These are phyloP conservation scores for Cyclotella cryptica DNA, from an alignment of 108 stramenopile species.

Conservation along the genomic window DNA sequence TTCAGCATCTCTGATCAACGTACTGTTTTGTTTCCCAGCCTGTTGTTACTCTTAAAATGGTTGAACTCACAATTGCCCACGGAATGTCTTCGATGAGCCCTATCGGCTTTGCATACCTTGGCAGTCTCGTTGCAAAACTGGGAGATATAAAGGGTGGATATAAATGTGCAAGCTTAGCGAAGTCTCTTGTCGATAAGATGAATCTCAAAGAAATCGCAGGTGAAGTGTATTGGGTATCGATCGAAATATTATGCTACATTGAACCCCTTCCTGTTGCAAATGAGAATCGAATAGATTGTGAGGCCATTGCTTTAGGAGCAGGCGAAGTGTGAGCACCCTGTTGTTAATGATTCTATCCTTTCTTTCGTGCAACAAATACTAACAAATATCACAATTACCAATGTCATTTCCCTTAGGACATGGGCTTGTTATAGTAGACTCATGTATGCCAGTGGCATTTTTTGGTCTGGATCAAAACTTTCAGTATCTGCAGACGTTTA, in stretches of 20 bases:
- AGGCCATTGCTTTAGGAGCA: background rate
- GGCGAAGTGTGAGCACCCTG: background rate
- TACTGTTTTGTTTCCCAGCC: background rate
- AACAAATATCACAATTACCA: background rate
- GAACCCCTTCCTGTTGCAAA: slow-evolving; percentile 9
- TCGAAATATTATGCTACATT: background rate
- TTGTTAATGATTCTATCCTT: too few species aligned
- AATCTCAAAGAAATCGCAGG: background rate
- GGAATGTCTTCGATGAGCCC: slow-evolving; percentile 17
- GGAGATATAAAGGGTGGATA: slow-evolving; percentile 9
- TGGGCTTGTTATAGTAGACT: too few species aligned
- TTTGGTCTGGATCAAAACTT: too few species aligned
- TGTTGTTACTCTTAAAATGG: background rate
- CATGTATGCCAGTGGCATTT: too few species aligned
- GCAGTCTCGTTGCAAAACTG: background rate
- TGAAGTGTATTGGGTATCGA: background rate
- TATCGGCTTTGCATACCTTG: slow-evolving; percentile 13
- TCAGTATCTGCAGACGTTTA: too few species aligned
- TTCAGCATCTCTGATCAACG: too few species aligned
- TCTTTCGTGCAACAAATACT: background rate
- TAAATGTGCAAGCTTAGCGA: slow-evolving; percentile 10
- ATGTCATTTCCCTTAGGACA: too few species aligned
- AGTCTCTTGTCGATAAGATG: background rate
- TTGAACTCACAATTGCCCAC: background rate
- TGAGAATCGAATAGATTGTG: slow-evolving; percentile 1